Base-by-base conservation (phyloP, 768 basidiomycete genomes). In the Pulveroboletus sp. region DNA sequence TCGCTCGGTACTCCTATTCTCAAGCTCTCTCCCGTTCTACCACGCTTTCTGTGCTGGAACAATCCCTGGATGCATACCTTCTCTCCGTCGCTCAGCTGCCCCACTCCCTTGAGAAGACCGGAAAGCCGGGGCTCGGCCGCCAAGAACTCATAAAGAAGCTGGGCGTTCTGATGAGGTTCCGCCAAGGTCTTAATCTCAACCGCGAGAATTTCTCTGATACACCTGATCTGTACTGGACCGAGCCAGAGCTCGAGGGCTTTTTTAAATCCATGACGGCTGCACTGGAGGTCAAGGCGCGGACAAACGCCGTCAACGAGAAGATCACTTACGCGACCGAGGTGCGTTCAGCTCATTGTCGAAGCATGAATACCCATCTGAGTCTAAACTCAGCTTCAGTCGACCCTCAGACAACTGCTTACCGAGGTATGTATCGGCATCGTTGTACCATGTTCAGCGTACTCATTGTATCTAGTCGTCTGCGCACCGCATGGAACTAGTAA, bases 401-500 rank as follows among this genome's bases (percentile, higher is more conserved):
- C 90, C 8, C 74, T 98, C 37, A 77, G 93, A 43, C 92, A 95
- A 54, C 73, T 97, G 11, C 73, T 96, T 27, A 93, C 92, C 0
- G 92, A 94, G 76, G 92, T 68, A 52, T 27, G 54, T 6, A 21
- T 47, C 24, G 24, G 5, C 18, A 7, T 46, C 9, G 12, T 49
- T 30, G 12, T 33, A 9, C 10, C 28, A 1, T 15, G n/a, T 18
- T 6, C 26, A 32, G 33, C 7, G 17, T 38, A 15, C 44, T 54
- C 18, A 50, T 27, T 15, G 9, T 43, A 53, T 9, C n/a, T 59
- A 95, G 89, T 89, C 91, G 3, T 90, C 89, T 5, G 81, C 78
- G 3, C 91, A 96, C 61, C 83, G 88, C 2, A 93, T 98, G 88
- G 95, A 98, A 69, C 74, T 95, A 5, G 88, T 97, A 54, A 97